Conservation (phyloP, 306 rosid genomes). For the Ormosia semicastrata region DNA sequence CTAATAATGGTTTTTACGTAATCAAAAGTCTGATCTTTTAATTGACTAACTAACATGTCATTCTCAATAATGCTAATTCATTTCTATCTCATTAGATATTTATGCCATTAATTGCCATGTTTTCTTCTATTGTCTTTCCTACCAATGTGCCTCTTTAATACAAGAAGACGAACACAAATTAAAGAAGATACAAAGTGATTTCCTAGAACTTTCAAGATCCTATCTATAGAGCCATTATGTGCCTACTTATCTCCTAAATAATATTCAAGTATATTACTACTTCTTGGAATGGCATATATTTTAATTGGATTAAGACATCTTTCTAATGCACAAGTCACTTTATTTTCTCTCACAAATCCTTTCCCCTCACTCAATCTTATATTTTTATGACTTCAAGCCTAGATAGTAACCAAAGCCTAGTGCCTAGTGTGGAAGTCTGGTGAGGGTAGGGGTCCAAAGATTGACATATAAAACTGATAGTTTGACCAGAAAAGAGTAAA, state of each 20-base stretch:
- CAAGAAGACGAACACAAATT: conserved; percentile 3
- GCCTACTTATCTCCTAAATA: conserved; percentile 20
- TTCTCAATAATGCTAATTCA: conserved; percentile 13
- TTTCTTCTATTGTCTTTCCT: neutral
- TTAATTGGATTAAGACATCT: neutral
- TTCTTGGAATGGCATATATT: neutral
- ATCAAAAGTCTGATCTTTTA: neutral
- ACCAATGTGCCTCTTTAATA: conserved; percentile 7
- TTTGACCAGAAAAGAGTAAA: conserved; percentile 33
- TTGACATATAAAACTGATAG: conserved; percentile 14
- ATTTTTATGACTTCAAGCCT: conserved; percentile 23
- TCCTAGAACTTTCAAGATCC: conserved; percentile 29
- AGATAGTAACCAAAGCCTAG: conserved; percentile 18
- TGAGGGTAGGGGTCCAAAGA: conserved; percentile 30
- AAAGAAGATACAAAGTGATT: conserved; percentile 10
- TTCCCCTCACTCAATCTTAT: conserved; percentile 34
- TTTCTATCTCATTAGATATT: neutral
- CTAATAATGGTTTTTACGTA: neutral
- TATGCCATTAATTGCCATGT: neutral
- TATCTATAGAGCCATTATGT: conserved; percentile 22
- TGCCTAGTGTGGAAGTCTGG: conserved; percentile 29
- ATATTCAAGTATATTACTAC: neutral
- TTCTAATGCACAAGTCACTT: neutral
- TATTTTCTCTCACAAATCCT: conserved; percentile 14
- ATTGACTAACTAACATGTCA: neutral